Evolutionary conservation across 1,139 yeast species (phyloP).

Genomic region (Geotrichum fermentans): DNA sequence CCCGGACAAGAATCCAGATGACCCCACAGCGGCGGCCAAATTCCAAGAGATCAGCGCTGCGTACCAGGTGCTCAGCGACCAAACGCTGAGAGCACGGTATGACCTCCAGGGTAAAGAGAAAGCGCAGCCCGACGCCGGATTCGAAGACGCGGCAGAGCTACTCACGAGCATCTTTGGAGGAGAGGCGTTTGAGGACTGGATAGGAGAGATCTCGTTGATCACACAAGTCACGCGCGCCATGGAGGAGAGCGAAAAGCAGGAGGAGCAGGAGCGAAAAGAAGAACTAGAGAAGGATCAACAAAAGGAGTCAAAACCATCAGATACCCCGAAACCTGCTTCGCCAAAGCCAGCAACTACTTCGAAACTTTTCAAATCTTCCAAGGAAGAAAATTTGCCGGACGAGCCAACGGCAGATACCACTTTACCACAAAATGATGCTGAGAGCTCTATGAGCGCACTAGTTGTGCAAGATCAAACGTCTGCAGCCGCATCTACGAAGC

Average conservation of each 20-base stretch:
- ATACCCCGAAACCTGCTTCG: slow-evolving; percentile 9
- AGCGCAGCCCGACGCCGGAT: slow-evolving; percentile 75
- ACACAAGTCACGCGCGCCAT: slow-evolving; percentile 72
- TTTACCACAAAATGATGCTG: background rate
- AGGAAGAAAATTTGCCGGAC: background rate
- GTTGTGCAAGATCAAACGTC: background rate
- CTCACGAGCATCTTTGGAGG: slow-evolving; percentile 90
- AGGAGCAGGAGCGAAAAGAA: slow-evolving; percentile 10
- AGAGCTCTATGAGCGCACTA: background rate
- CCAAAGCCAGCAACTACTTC: no score
- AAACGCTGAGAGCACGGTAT: slow-evolving; percentile 64
- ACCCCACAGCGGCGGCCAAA: slow-evolving; percentile 67
- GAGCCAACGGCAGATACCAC: background rate
- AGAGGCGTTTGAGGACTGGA: slow-evolving; percentile 79
- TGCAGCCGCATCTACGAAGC: slow-evolving; percentile 19
- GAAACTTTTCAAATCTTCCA: background rate
- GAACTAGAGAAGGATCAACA: background rate
- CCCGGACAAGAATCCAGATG: slow-evolving; percentile 93
- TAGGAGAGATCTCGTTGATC: slow-evolving; percentile 85
- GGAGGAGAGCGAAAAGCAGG: slow-evolving; percentile 35
- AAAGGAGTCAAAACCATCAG: background rate
- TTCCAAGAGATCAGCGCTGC: slow-evolving; percentile 47
- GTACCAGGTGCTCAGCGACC: slow-evolving; percentile 63
- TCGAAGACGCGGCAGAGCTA: slow-evolving; percentile 85
- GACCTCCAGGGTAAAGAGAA: slow-evolving; percentile 83